A percentile compares a stretch with the other conserved stretches of the same genome.
Conservation (phyloP, 192 early-diverging fungal species). For the Backusella mclennaniae region DNA sequence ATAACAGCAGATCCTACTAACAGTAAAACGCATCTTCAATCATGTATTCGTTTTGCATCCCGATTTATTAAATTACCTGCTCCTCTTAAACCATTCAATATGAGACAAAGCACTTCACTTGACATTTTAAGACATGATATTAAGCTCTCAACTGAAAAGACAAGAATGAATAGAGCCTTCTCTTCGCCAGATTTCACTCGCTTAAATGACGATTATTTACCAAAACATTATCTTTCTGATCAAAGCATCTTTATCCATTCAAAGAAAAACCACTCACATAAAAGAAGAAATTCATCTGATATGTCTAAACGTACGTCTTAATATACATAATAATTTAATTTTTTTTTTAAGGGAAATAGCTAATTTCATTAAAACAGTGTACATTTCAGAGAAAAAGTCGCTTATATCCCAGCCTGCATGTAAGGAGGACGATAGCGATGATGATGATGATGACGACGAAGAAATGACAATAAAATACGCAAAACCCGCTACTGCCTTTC, state of each 20-base stretch:
- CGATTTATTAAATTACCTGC: conserved; percentile 10
- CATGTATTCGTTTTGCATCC: conserved; percentile 5
- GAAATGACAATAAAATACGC: background rate
- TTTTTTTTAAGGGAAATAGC: background rate
- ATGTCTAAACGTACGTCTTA: background rate
- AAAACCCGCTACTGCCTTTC: conserved; percentile 6
- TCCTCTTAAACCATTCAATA: background rate
- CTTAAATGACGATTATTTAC: background rate
- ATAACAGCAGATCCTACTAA: background rate
- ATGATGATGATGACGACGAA: background rate
- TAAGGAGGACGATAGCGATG: background rate
- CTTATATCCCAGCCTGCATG: background rate
- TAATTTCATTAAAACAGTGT: background rate
- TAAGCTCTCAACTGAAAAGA: background rate
- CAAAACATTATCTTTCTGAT: background rate
- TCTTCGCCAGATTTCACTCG: background rate
- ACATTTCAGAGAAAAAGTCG: background rate
- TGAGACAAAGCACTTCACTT: background rate
- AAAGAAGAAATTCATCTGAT: background rate
- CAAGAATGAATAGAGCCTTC: background rate
- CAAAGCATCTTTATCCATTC: background rate
- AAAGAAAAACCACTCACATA: background rate
- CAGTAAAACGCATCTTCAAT: background rate
- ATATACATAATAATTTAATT: background rate
- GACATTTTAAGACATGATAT: background rate